Conservation (phyloP, 2,329 filamentous ascomycete species). For the Microsporum audouinii region DNA sequence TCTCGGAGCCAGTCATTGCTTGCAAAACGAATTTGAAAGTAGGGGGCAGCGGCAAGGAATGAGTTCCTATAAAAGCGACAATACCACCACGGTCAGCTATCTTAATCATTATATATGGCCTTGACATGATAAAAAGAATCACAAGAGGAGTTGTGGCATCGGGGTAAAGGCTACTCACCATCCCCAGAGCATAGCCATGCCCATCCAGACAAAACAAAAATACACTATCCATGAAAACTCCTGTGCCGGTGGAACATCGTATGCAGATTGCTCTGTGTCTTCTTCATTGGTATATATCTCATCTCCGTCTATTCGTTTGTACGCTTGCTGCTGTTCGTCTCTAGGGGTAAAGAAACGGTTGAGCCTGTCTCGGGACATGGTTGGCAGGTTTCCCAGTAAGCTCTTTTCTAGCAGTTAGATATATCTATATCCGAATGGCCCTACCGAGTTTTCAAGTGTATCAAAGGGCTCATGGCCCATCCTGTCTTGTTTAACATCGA, state of each 20-base stretch:
- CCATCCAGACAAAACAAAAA: conserved; percentile 69
- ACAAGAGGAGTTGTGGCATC: neutral
- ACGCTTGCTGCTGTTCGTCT: conserved; percentile 14
- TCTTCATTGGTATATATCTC: conserved; percentile 16
- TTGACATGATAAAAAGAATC: neutral
- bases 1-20: conserved; percentile 57
- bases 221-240: conserved; percentile 79
- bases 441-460: neutral
- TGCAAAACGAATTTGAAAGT: conserved; percentile 75
- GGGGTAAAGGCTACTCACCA: conserved; percentile 51
- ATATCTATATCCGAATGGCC: neutral
- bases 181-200: conserved; percentile 92
- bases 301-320: conserved; percentile 20
- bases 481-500: neutral
- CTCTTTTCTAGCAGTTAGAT: neutral
- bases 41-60: conserved; percentile 90
- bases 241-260: conserved; percentile 10
- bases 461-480: neutral
- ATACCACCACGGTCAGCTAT: neutral
- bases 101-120: neutral
- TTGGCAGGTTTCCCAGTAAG: neutral
- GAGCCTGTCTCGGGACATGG: conserved; percentile 27
- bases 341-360: conserved; percentile 24
- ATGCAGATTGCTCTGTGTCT: conserved; percentile 22
- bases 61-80: conserved; percentile 62